Evolutionary conservation across 2,329 filamentous ascomycete genomes (phyloP).

Genomic region (Penicillium digitatum): DNA sequence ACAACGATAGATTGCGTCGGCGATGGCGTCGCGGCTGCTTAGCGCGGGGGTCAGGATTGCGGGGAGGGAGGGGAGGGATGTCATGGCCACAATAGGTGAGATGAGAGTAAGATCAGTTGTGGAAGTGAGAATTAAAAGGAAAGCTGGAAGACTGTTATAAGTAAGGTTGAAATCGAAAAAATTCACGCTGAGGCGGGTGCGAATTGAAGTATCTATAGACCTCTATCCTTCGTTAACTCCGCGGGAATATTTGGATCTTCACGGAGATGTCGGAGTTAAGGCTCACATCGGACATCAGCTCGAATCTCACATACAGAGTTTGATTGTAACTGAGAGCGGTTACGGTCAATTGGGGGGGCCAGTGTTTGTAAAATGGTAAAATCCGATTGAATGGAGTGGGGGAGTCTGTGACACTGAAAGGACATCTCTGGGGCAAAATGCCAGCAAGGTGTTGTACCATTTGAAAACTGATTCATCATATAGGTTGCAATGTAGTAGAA

Average conservation of each 20-base stretch:
- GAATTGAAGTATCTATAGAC: background rate
- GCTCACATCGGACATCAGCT: background rate
- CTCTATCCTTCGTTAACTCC: background rate
- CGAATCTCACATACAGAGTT: background rate
- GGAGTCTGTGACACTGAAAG: background rate
- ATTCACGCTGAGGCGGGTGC: background rate
- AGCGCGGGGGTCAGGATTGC: background rate
- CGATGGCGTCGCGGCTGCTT: background rate
- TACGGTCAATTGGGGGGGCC: background rate
- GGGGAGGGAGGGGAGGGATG: background rate
- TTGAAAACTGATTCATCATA: no score
- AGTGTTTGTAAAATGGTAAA: background rate
- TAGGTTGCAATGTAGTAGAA: background rate
- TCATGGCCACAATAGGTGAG: background rate
- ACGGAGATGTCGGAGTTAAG: background rate
- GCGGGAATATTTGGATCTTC: background rate
- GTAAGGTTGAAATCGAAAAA: no score
- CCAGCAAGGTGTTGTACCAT: background rate
- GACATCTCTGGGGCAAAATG: background rate
- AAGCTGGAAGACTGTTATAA: background rate
- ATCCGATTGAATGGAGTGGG: background rate
- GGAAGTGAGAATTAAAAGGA: background rate
- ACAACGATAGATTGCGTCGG: background rate
- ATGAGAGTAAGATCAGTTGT: background rate
- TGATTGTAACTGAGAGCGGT: background rate